Conservation (phyloP, 1,284 basidiomycete genomes). For the Apiotrichum mycotoxinovorans region DNA sequence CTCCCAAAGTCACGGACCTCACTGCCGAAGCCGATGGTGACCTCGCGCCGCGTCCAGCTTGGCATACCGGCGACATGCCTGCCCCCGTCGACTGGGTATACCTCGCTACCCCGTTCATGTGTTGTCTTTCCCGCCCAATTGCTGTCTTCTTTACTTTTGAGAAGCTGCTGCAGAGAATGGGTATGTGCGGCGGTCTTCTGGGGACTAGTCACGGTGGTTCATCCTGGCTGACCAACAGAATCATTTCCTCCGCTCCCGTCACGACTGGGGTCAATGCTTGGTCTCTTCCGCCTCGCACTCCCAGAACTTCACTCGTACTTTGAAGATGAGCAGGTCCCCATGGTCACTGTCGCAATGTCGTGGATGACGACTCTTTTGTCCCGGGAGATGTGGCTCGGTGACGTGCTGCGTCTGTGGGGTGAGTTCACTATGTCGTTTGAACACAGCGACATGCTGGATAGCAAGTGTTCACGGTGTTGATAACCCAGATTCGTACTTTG, state of each 20-base stretch:
- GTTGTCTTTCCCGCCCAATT: slow-evolving; percentile 36
- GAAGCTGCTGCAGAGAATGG: slow-evolving; percentile 37
- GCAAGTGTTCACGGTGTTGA: too few species aligned
- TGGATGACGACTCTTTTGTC: slow-evolving; percentile 45
- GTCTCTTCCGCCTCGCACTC: slow-evolving; percentile 39
- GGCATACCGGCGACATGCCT: slow-evolving; percentile 10
- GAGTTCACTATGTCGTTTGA: slow-evolving; percentile 5
- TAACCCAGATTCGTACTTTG: slow-evolving; percentile 43
- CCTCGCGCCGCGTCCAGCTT: slow-evolving; percentile 3
- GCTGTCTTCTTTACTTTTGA: slow-evolving; percentile 42
- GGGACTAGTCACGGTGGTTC: background rate
- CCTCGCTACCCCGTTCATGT: slow-evolving; percentile 44
- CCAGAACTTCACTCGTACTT: slow-evolving; percentile 48
- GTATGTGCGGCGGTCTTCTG: slow-evolving; percentile 29
- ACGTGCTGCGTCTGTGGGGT: slow-evolving; percentile 48
- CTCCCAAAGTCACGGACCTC: background rate
- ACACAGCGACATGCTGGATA: too few species aligned
- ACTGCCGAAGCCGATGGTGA: background rate
- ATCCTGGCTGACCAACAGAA: slow-evolving; percentile 18
- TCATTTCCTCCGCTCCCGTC: slow-evolving; percentile 41
- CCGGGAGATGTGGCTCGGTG: slow-evolving; percentile 47
- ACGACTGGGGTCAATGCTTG: slow-evolving; percentile 40
- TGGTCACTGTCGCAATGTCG: slow-evolving; percentile 39
- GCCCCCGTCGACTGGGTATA: slow-evolving; percentile 42
- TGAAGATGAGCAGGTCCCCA: slow-evolving; percentile 49